Evolutionary conservation across 169 alveolate genomes (phyloP), one percentile per base, ranked within the genome.

Genomic region (Eimeria sp.): DNA sequence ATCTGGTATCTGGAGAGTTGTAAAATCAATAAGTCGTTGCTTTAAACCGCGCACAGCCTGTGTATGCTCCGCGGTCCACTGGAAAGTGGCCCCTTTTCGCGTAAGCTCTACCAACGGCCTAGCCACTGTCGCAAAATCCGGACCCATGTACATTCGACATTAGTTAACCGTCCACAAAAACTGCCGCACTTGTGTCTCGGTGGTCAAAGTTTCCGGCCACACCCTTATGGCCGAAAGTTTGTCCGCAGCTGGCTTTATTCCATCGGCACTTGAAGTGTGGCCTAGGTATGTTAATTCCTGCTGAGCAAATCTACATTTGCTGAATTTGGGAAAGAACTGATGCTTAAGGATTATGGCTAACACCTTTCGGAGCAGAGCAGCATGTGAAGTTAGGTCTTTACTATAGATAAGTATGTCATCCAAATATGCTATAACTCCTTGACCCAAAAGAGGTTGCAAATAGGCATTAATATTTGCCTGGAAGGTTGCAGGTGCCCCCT

Each of bases 401-500:
- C 83, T 73, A 14, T 34, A 73, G 3, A 73, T 5, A 27, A 73
- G 83, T 0, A 73, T 54, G 22, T 78, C 89, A 25, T 78, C 89
- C 1, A 78, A 67, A 47, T 45, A 78, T 0, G 65, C 67, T 6
- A 49, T 47, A 4, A 78, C 67, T 0, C 89, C 89, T 45, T 78
- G 34, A 2, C 67, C 65, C 1, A 78, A 27, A 11, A 78, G 20
- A n/a, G 30, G 67, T 25, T 45, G 65, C 9, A 47, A 22, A 13
- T 45, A 45, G 14, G 58, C 67, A 16, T 78, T 78, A 3, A 78
- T 78, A 18, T 45, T 49, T 3, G 43, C 58, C 18, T 78, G 88
- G 57, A 78, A 78, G 34, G 58, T 78, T 4, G 67, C 88, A 20
- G 88, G 88, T 20, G 65, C 88, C 14, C 88, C 88, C 40, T 49